Evolutionary conservation across 768 basidiomycete species (phyloP).

Genomic region (Russula earlei): DNA sequence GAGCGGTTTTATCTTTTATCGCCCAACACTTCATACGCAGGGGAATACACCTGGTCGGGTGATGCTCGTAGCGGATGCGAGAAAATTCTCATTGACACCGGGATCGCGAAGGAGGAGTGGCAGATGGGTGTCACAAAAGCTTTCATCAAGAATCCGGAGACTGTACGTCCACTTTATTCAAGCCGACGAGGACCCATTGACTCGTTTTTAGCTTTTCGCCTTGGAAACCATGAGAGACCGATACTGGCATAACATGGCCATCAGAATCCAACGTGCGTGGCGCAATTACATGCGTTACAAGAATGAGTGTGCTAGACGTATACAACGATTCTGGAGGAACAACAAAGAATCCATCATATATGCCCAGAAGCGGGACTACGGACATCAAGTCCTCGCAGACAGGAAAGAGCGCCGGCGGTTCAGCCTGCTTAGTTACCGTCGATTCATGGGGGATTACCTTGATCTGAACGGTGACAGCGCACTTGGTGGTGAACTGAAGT

Average conservation of each 20-base stretch:
- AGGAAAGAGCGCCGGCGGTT: constrained; percentile 91
- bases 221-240: constrained; percentile 97
- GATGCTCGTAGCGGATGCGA: constrained; percentile 87
- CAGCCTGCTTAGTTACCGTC: constrained; percentile 86
- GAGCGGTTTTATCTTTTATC: constrained; percentile 96
- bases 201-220: constrained; percentile 68
- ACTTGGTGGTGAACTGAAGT: constrained; percentile 65
- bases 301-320: constrained; percentile 88
- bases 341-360: constrained; percentile 92
- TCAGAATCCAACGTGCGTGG: constrained; percentile 91
- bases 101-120: constrained; percentile 96
- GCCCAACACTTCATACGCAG: constrained; percentile 92
- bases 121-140: constrained; percentile 99
- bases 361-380: constrained; percentile 86
- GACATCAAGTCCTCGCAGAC: constrained; percentile 83
- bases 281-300: constrained; percentile 94
- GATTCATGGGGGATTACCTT: constrained; percentile 95
- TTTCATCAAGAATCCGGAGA: constrained; percentile 99
- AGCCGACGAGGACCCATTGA: background rate
- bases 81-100: constrained; percentile 87
- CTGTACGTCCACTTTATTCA: constrained; percentile 40
- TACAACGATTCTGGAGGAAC: constrained; percentile 98
- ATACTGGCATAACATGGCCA: constrained; percentile 99
- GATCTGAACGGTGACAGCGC: constrained; percentile 76
- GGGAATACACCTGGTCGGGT: constrained; percentile 95